Conservation (phyloP, 345 rosid genomes). For the Crucihimalaya himalaica region DNA sequence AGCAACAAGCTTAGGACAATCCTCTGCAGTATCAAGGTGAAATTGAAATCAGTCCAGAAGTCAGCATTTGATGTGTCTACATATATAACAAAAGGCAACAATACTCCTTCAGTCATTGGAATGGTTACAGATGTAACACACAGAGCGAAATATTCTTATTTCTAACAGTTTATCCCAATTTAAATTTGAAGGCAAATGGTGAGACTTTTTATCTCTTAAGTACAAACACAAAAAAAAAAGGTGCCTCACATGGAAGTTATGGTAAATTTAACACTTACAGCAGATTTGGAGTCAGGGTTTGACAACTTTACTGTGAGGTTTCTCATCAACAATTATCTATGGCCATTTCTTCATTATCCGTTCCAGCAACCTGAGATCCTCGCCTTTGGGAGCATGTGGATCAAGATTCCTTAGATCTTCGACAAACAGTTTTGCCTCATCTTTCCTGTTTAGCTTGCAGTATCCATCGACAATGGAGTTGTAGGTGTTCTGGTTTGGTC, state of each 20-base stretch:
- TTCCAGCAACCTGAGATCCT: constrained; percentile 56
- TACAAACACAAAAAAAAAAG: not conserved
- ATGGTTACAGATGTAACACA: not conserved
- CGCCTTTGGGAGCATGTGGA: constrained; percentile 56
- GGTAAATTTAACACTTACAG: constrained; percentile 56
- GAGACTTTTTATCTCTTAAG: not conserved
- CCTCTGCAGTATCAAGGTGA: constrained; percentile 51
- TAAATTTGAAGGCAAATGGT: not conserved
- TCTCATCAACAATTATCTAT: constrained; percentile 64
- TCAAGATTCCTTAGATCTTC: constrained; percentile 65
- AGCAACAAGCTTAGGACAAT: constrained; percentile 50
- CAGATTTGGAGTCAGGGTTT: constrained; percentile 82
- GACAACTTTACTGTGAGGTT: constrained; percentile 79
- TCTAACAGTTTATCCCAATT: not conserved
- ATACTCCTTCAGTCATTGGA: not conserved
- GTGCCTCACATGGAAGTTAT: not conserved
- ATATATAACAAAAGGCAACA: constrained; percentile 5
- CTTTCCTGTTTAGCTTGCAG: constrained; percentile 63
- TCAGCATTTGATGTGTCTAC: not conserved
- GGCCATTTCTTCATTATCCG: constrained; percentile 67
- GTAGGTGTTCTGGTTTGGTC: constrained; percentile 76
- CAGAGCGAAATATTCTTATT: not conserved
- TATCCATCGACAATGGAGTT: constrained; percentile 85
- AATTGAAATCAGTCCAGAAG: constrained; percentile 3
- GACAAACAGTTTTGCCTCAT: constrained; percentile 66